Percentiles rank a stretch among this genome's conserved stretches.
Evolutionary conservation across 1,139 yeast species (phyloP).

Genomic region (Pichia sp.): DNA sequence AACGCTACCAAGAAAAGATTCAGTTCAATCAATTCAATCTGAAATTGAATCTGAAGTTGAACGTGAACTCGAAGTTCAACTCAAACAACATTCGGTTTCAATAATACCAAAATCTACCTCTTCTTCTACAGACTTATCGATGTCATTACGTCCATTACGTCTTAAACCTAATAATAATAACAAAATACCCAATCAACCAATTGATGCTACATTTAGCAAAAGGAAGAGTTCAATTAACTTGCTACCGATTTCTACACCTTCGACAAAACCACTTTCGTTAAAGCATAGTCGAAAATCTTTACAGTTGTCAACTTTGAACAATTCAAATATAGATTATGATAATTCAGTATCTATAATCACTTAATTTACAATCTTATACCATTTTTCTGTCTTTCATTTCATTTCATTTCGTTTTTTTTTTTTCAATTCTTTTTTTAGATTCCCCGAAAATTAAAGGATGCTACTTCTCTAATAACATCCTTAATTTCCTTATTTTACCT

Average conservation of each 20-base stretch:
- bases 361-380: neutral
- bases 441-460: neutral
- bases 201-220: neutral
- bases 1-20: conserved; percentile 14
- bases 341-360: neutral
- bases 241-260: conserved; percentile 4
- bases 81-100: neutral
- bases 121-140: conserved; percentile 3
- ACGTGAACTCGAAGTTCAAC: no score
- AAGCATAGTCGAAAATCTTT: conserved; percentile 1
- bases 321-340: neutral
- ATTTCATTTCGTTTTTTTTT: neutral
- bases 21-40: conserved; percentile 15
- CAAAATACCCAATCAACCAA: no score
- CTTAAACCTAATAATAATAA: conserved; percentile 10
- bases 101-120: no score
- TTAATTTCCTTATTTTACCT: neutral
- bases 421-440: neutral
- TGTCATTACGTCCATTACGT: conserved; percentile 15
- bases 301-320: neutral
- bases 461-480: neutral
- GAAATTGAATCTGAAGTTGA: neutral
- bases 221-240: conserved; percentile 7
- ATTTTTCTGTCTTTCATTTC: neutral
- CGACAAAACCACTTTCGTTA: neutral